Percentiles rank a stretch among this genome's conserved stretches.
These are phyloP conservation scores for Chamaecrista fasciculata DNA, from an alignment of 306 rosid species.

Conservation along the genomic window DNA sequence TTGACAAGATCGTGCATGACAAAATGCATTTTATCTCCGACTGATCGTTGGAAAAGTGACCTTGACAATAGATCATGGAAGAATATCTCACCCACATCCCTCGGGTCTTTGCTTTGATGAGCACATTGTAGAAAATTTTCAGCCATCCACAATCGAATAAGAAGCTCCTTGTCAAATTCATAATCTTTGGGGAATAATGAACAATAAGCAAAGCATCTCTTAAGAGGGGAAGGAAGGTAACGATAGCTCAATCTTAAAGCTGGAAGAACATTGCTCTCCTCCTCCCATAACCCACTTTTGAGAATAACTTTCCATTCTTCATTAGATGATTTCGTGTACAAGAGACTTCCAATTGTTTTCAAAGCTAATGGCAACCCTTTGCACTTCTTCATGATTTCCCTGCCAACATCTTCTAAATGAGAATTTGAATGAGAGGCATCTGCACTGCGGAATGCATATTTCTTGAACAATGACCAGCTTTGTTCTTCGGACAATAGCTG, in stretches of 20 bases:
- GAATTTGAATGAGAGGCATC: not conserved
- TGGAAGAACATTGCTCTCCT: conserved; percentile 42
- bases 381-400: conserved; percentile 36
- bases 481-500: conserved; percentile 33
- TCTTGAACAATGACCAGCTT: conserved; percentile 41
- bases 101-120: not conserved
- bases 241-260: conserved; percentile 29
- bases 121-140: conserved; percentile 28
- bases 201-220: conserved; percentile 33
- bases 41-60: too few species aligned
- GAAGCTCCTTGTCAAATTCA: conserved; percentile 9
- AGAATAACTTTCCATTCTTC: conserved; percentile 44
- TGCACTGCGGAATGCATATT: conserved; percentile 38
- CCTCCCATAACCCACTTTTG: conserved; percentile 44
- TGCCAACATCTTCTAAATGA: conserved; percentile 31
- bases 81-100: too few species aligned
- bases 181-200: conserved; percentile 31
- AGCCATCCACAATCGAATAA: conserved; percentile 48
- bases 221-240: conserved; percentile 21
- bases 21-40: not conserved
- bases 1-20: conserved; percentile 39
- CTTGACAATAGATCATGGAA: too few species aligned
- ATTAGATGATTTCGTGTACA: conserved; percentile 26
- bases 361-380: conserved; percentile 50
- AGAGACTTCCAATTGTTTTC: conserved; percentile 43